Base-by-base conservation (phyloP, 1,139 yeast genomes). In the Scheffersomyces cryptocercus region DNA sequence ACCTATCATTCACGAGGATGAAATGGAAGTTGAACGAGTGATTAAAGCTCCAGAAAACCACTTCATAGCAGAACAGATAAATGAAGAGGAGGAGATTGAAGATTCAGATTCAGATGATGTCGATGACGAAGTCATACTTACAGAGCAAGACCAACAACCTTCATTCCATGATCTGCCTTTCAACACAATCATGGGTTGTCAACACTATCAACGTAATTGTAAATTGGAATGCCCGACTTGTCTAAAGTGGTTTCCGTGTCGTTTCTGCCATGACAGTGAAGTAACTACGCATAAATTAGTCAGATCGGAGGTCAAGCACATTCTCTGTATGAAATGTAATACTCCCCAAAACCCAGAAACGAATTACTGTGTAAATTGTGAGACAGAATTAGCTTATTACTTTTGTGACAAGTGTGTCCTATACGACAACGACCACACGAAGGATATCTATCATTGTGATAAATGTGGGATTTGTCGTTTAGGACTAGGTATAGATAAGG, bases 401-500 rank as follows among this genome's bases (percentile, higher is more conserved):
- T 88, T 81, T 60, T 91, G 98, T 63, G 70, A 69, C 11, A 79
- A 73, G 41, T 91, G 98, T 68, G 84, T 83, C 47, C 73, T 91
- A 31, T 91, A 87, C 73, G 97, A 88, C 59, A 86, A 89, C 58
- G 96, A 89, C 57, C 78, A 83, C 12, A 70, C 75, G 36, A 89
- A 89, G 58, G 85, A 85, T 49, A 90, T 91, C 26, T 91, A 90
- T 61, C 98, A 91, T 61, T 91, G 98, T 62, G 88, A 84, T 52
- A 87, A 85, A 54, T 91, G 98, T 70, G 97, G 96, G 0, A 88
- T 91, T 42, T 91, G 98, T 60, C 79, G 97, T 11, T 73, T 91
- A 16, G 98, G 98, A 1, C 73, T 86, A 33, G 97, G 97, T 0
- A 65, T 89, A 28, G 95, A 88, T 15, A 85, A 85, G 52, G 97